Evolutionary conservation across 805 yeast genomes (phyloP), one percentile per base, ranked within the genome.

Genomic region (Candida michaelii): DNA sequence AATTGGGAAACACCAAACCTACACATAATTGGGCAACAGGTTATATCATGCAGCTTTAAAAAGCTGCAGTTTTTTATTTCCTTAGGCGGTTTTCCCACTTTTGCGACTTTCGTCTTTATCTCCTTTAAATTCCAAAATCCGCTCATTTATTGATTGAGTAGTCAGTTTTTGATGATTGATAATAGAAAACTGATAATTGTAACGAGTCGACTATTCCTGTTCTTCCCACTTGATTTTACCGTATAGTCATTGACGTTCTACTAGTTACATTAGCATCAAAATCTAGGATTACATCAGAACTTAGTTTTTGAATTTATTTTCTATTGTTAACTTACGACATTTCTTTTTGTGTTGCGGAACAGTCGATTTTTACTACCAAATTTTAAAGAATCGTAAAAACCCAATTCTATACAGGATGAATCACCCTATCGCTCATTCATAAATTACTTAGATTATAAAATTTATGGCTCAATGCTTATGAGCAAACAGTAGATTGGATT

Each of bases 71-170:
- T 18, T 17, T 31, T 30, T 17, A 18, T 18, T 12, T n/a, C 25
- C 24, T 31, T 18, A 18, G 14, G 15, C 35, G 15, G 33, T 18
- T 18, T 31, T 10, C 35, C 35, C 35, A 31, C 35, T 31, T 31
- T 31, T 31, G 25, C 35, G 35, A 31, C 35, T 31, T 31, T 31
- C 29, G 29, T 18, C 12, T 31, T 18, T 13, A 13, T 18, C 24
- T 31, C 35, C 35, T 18, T 31, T 31, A n/a, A n/a, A 15, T 18
- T 31, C 18, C 15, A 21, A 21, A 21, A 21, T 6, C 23, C 8
- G 5, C 23, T 21, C 23, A 21, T 21, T 21, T 5, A 21, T 21
- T 21, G 8, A 8, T 8, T 21, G 23, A 8, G n/a, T n/a, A n/a
- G n/a, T n/a, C n/a, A n/a, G n/a, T n/a, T n/a, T n/a, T n/a, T n/a